Evolutionary conservation across 805 yeast species (phyloP).

Genomic region (Suhomyces tanzawaensis): DNA sequence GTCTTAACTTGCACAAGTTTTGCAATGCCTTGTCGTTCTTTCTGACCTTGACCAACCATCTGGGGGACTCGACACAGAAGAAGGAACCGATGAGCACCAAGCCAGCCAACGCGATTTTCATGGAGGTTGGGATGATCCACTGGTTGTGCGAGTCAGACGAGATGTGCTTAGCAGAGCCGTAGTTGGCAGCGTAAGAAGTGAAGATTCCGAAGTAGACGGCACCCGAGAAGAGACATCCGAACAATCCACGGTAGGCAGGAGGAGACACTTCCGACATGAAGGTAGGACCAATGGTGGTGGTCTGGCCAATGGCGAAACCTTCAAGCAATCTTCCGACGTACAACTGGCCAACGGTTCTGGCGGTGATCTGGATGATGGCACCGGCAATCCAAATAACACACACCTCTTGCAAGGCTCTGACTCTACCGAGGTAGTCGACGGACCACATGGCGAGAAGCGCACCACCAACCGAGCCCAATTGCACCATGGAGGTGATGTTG

Average conservation of each 20-base stretch:
- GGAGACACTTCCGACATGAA: conserved; percentile 56
- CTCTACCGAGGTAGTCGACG: conserved; percentile 52
- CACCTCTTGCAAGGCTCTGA: conserved; percentile 44
- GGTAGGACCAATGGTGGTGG: conserved; percentile 55
- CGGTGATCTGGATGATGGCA: conserved; percentile 48
- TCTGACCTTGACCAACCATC: conserved; percentile 49
- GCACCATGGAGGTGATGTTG: conserved; percentile 59
- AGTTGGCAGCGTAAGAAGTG: conserved; percentile 48
- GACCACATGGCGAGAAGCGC: conserved; percentile 46
- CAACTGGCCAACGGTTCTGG: conserved; percentile 46
- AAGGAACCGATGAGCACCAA: conserved; percentile 41
- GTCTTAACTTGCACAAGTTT: conserved; percentile 42
- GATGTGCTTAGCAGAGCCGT: conserved; percentile 50
- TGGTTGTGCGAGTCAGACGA: conserved; percentile 34
- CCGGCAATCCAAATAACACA: conserved; percentile 38
- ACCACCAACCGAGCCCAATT: conserved; percentile 55
- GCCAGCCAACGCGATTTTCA: conserved; percentile 50
- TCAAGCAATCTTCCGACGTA: conserved; percentile 56
- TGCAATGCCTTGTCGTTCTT: conserved; percentile 38
- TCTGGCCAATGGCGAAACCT: conserved; percentile 57
- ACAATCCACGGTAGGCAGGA: conserved; percentile 48
- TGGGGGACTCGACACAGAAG: conserved; percentile 49
- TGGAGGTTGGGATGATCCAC: conserved; percentile 53
- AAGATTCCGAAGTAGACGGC: conserved; percentile 56
- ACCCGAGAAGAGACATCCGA: conserved; percentile 54